A percentile compares a stretch with the other conserved stretches of the same genome.
phyloP scores from a whole-genome alignment of 2,329 filamentous ascomycete species.

The Shiraia sp. region DNA sequence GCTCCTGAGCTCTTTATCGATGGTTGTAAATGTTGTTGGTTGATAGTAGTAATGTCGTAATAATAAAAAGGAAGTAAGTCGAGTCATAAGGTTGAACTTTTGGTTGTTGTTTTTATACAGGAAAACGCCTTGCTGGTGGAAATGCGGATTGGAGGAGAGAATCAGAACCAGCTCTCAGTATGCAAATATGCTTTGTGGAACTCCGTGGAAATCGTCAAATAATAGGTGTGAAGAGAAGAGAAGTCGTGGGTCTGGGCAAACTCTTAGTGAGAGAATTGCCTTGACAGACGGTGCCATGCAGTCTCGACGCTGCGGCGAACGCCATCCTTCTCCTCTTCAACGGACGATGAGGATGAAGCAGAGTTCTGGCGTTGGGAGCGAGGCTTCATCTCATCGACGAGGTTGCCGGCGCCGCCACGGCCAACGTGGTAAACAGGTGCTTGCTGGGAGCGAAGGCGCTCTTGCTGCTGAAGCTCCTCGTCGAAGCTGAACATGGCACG shows the following conservation, averaged over 20 bases:
- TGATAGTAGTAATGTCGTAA: too few species aligned
- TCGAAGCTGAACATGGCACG: conserved; percentile 70
- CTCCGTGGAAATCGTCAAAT: too few species aligned
- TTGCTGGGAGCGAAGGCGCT: conserved; percentile 57
- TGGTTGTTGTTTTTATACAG: background rate
- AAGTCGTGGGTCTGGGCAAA: conserved; percentile 4
- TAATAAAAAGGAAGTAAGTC: too few species aligned
- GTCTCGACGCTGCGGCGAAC: conserved; percentile 26
- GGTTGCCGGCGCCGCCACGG: conserved; percentile 64
- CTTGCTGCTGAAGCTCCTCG: conserved; percentile 64
- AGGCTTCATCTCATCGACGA: conserved; percentile 46
- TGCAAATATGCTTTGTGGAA: background rate
- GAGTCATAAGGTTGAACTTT: background rate
- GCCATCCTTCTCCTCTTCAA: conserved; percentile 5
- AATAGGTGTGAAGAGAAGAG: too few species aligned
- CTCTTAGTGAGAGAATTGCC: conserved; percentile 37
- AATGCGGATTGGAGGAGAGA: conserved; percentile 37
- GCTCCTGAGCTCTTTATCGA: too few species aligned
- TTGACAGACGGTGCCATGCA: conserved; percentile 40
- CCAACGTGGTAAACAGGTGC: conserved; percentile 68
- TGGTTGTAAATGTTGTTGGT: too few species aligned
- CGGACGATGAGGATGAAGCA: conserved; percentile 21
- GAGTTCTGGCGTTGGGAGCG: conserved; percentile 34
- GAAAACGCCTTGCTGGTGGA: conserved; percentile 27
- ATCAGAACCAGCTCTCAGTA: conserved; percentile 44